Base-by-base conservation (phyloP, 768 basidiomycete species). In the Porpolomopsis calyptriformis region DNA sequence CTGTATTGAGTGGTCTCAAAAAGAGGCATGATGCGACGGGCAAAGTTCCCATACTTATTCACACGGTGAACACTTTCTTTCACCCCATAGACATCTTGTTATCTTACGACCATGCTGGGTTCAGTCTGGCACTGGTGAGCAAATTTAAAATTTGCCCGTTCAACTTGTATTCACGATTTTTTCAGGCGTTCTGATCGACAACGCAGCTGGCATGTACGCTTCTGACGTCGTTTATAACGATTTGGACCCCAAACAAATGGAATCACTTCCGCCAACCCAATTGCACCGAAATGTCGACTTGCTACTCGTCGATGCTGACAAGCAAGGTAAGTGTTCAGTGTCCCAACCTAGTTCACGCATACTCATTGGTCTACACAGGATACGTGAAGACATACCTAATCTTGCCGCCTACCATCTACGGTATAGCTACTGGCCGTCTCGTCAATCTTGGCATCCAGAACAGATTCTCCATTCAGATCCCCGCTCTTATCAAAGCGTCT, bases 331-430 rank as follows among this genome's bases (percentile, higher is more conserved):
- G 53, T 50, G 5, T 19, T 39, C 37, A 14, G 19, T 20, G 3
- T 6, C 5, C 37, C 18, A 27, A 3, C 19, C 42, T 22, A 16
- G 26, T 35, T 26, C 7, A 39, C 33, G 34, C 23, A 40, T 16
- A 24, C 4, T 25, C 7, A 1, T 47, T 9, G 18, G 2, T 19
- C n/a, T 27, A 25, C 27, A 25, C 38, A 74, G 78, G 73, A 8
- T 76, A 76, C 49, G 62, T 72, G 36, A 72, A 64, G 51, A 66
- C 65, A 2, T 72, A 76, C 57, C 73, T 78, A 4, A 56, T 80
- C 20, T 55, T 71, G 9, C 76, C 77, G 1, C 66, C 70, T 2
- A 77, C 78, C 0, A 76, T 87, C 25, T 85, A 74, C 51, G 80
- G 77, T 36, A 61, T 76, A 26, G 73, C 77, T 2, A 57, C 55